Evolutionary conservation across 495 filamentous ascomycete species (phyloP), one percentile per base, ranked within the genome.

Genomic region (Aspergillus bertholletiae): DNA sequence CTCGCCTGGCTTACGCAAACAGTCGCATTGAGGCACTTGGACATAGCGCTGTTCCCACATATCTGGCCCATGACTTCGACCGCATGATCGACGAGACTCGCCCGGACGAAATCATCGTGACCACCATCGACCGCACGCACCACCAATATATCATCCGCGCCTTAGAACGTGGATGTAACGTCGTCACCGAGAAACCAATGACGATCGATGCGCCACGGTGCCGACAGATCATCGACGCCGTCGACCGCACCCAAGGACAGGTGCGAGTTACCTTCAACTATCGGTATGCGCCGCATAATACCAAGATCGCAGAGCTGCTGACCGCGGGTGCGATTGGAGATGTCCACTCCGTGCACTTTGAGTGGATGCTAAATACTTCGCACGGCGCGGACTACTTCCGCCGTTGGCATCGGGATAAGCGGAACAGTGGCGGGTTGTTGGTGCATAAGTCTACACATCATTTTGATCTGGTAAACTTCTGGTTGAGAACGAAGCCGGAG

Each of bases 331-430:
- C 74, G 7, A 80, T 84, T 60, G 80, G 81, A 2, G 62, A 63
- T 18, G 74, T 83, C 0, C 76, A 74, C 15, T 79, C 75, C 11
- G 76, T 84, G 40, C 81, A 82, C 59, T 83, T 84, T 54, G 80
- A 83, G 58, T 83, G 80, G 80, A 69, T 82, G 62, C 73, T 84
- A 26, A 80, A 84, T 60, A 82, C 80, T 6, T 72, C 71, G 12
- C 81, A 84, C 61, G 81, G 81, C 12, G 80, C 80, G 0, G 80
- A 84, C 55, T 83, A 81, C 64, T 83, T 83, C 66, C 80, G 80
- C 23, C 80, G 81, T 15, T 83, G 81, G 81, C 80, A 84, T 61
- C 78, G 80, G 7, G 80, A 84, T 65, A 77, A 74, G 60, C 68
- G 71, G 28, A 84, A 83, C 62, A 78, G 75, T 55, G 80, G 80